These are phyloP conservation scores for Myrmaecium sp. DNA, from an alignment of 2,329 filamentous ascomycete species.

Conservation along the genomic window DNA sequence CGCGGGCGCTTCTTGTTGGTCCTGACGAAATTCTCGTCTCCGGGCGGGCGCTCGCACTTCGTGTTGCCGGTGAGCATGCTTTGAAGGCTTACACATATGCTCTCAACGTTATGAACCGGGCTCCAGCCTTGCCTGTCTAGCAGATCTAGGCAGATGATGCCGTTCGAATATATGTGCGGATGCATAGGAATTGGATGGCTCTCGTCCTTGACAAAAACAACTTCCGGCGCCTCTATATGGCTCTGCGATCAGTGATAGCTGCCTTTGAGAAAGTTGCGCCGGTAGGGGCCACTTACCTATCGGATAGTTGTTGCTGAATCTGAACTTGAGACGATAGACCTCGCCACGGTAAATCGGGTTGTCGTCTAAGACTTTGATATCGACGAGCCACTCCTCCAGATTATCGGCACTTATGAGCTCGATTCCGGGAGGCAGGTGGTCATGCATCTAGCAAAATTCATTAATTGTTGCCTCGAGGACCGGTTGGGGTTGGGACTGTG, in stretches of 20 bases:
- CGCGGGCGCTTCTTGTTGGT: constrained; percentile 62
- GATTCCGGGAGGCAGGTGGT: constrained; percentile 50
- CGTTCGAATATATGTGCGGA: constrained; percentile 95
- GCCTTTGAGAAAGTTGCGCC: not conserved
- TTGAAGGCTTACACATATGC: constrained; percentile 90
- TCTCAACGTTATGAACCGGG: constrained; percentile 92
- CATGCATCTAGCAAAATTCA: constrained; percentile 31
- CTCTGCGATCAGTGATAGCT: not conserved
- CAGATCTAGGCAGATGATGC: constrained; percentile 93
- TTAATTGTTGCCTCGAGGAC: not conserved
- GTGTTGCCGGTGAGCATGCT: constrained; percentile 95
- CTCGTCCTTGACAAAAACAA: constrained; percentile 56
- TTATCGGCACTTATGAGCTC: constrained; percentile 64
- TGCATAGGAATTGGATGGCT: constrained; percentile 66
- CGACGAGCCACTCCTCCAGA: constrained; percentile 79
- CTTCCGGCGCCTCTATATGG: constrained; percentile 70
- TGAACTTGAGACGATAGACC: constrained; percentile 72
- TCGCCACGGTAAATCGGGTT: constrained; percentile 78
- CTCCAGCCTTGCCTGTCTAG: constrained; percentile 82
- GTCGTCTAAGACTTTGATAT: constrained; percentile 80
- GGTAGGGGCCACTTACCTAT: constrained; percentile 47
- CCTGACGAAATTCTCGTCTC: constrained; percentile 76
- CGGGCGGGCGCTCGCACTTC: constrained; percentile 76
- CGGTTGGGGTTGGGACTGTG: not conserved
- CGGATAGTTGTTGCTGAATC: constrained; percentile 68